Conservation (phyloP, 208 protist genomes). For the Trichomonas gallinae region DNA sequence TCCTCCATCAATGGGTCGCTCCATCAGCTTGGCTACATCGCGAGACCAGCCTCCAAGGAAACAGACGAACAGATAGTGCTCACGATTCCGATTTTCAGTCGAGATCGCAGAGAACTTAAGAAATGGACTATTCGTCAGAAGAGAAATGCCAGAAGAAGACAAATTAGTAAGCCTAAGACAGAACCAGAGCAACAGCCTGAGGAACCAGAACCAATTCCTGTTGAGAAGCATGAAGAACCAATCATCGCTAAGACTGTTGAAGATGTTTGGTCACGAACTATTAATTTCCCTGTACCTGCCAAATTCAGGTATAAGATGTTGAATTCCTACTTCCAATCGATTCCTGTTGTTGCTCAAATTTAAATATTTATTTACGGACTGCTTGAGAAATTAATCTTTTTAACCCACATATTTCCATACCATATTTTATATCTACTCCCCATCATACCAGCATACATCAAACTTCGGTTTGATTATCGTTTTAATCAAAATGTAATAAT, state of each 20-base stretch:
- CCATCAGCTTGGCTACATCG: neutral
- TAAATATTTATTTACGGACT: neutral
- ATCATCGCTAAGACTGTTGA: neutral
- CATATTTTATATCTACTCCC: too few species aligned
- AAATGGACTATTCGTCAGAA: constrained; percentile 4
- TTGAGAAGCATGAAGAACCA: neutral
- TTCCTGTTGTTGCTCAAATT: neutral
- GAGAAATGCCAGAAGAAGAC: neutral
- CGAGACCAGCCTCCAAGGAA: neutral
- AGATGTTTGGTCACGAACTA: neutral
- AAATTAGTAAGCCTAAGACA: neutral
- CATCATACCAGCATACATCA: too few species aligned
- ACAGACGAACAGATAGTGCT: neutral
- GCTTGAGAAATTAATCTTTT: neutral
- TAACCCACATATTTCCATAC: too few species aligned
- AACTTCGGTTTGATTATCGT: too few species aligned
- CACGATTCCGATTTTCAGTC: neutral
- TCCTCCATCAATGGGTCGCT: neutral
- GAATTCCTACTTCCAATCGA: neutral
- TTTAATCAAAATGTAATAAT: too few species aligned
- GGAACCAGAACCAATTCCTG: neutral
- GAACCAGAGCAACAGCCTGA: neutral
- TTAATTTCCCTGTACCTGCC: neutral
- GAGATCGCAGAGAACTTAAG: neutral
- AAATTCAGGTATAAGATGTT: neutral